phyloP scores from a whole-genome alignment of 805 yeast species.

The Kazachstania bromeliacearum region DNA sequence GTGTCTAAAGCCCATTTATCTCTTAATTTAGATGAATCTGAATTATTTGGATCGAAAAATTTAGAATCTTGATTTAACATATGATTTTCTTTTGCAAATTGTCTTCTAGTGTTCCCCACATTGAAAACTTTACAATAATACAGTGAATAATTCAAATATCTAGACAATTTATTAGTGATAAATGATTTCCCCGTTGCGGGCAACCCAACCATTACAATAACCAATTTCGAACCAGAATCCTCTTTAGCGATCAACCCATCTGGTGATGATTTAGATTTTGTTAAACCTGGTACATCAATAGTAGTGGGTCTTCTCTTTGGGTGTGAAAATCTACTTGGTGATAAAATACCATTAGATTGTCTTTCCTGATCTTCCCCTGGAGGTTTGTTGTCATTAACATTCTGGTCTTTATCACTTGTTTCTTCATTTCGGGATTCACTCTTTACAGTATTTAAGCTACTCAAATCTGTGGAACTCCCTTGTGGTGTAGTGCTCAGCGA shows the following conservation, averaged over 20 bases:
- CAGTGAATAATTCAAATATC: constrained; percentile 90
- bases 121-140: constrained; percentile 86
- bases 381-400: neutral
- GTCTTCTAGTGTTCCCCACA: constrained; percentile 89
- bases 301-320: constrained; percentile 62
- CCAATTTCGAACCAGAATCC: constrained; percentile 76
- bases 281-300: constrained; percentile 85
- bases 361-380: constrained; percentile 1
- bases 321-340: constrained; percentile 24
- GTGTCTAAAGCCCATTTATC: constrained; percentile 98
- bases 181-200: constrained; percentile 96
- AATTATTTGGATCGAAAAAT: constrained; percentile 77
- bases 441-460: neutral
- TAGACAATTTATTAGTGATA: constrained; percentile 79
- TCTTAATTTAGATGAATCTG: constrained; percentile 51
- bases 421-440: constrained; percentile 2
- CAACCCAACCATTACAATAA: constrained; percentile 91
- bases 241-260: constrained; percentile 54
- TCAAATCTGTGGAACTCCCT: constrained; percentile 11
- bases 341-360: constrained; percentile 3
- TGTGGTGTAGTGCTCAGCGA: constrained; percentile 27
- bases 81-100: constrained; percentile 38
- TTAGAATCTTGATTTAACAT: constrained; percentile 58
- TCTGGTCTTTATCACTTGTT: neutral
- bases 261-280: constrained; percentile 69